Evolutionary conservation across 805 yeast genomes (phyloP).

Genomic region (Spathaspora gorwiae): DNA sequence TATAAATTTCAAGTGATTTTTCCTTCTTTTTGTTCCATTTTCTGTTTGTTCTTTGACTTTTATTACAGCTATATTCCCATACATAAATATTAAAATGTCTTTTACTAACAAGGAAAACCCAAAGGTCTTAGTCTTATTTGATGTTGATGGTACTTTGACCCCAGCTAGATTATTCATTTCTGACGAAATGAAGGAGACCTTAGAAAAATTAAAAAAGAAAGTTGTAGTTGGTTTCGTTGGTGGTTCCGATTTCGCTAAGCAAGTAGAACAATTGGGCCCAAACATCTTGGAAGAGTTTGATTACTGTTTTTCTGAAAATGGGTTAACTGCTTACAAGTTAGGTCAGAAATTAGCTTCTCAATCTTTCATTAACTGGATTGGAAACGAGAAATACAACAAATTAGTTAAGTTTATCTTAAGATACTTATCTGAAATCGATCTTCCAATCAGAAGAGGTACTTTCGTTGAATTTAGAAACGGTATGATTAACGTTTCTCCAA

Average conservation of each 20-base stretch:
- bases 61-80: background rate
- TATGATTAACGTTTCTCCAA: constrained; percentile 96
- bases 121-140: constrained; percentile 86
- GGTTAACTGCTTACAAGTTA: constrained; percentile 91
- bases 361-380: constrained; percentile 92
- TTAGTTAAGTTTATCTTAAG: constrained; percentile 79
- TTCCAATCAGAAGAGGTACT: constrained; percentile 98
- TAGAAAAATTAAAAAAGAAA: constrained; percentile 78
- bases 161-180: constrained; percentile 87
- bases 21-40: background rate
- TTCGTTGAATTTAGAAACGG: constrained; percentile 99
- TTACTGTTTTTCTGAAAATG: constrained; percentile 96
- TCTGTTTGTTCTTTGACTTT: constrained; percentile 2
- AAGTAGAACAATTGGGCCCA: constrained; percentile 91
- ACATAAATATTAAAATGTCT: constrained; percentile 34
- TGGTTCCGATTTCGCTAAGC: constrained; percentile 92
- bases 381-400: constrained; percentile 89
- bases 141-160: constrained; percentile 97
- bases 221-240: constrained; percentile 97
- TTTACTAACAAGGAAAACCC: constrained; percentile 77
- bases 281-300: constrained; percentile 77
- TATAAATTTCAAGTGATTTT: background rate
- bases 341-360: constrained; percentile 89
- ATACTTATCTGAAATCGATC: constrained; percentile 78
- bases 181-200: constrained; percentile 69